Conservation (phyloP, 306 rosid genomes). For the Ceratonia siliqua region DNA sequence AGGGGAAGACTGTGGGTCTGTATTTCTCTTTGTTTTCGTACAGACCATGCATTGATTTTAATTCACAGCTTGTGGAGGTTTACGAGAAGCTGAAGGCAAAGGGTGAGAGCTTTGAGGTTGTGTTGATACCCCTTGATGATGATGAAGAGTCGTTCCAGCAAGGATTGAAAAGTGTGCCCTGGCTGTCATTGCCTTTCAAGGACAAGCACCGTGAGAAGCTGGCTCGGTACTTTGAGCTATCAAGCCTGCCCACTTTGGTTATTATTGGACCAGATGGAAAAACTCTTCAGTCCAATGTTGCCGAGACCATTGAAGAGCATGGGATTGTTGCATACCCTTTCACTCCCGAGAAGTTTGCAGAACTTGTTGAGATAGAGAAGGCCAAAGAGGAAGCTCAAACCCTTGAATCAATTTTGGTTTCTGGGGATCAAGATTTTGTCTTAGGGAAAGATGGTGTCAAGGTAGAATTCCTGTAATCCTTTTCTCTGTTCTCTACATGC, state of each 20-base stretch:
- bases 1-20: constrained; percentile 67
- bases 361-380: constrained; percentile 58
- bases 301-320: constrained; percentile 57
- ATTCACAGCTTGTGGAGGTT: constrained; percentile 50
- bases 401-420: constrained; percentile 62
- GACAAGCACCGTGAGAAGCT: constrained; percentile 52
- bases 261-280: constrained; percentile 74
- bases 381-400: constrained; percentile 66
- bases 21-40: constrained; percentile 47
- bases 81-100: constrained; percentile 59
- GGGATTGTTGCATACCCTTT: constrained; percentile 70
- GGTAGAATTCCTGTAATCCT: constrained; percentile 52
- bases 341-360: constrained; percentile 62
- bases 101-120: constrained; percentile 67
- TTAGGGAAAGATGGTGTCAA: constrained; percentile 50
- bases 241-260: constrained; percentile 60
- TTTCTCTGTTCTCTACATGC: too few species aligned
- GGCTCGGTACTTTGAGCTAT: constrained; percentile 51
- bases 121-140: constrained; percentile 52
- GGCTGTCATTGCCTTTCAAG: constrained; percentile 65
- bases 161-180: constrained; percentile 48
- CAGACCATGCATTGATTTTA: constrained; percentile 38
- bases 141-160: constrained; percentile 53
- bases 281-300: constrained; percentile 57
- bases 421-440: constrained; percentile 53